Evolutionary conservation across 1,284 basidiomycete genomes (phyloP).

Genomic region (Cryptococcus sp.): DNA sequence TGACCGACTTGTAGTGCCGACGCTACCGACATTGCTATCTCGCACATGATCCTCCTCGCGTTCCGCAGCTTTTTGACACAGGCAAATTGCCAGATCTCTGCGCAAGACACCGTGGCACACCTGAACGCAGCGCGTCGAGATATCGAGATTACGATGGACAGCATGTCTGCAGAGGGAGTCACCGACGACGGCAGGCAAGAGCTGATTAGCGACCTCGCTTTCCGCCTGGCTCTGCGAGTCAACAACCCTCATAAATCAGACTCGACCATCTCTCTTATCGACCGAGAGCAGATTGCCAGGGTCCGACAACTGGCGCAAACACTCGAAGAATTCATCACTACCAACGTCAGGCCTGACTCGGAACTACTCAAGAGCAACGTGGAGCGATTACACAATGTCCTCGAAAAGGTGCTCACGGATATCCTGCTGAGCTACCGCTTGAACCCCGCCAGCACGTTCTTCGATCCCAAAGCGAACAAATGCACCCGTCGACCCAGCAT

Average conservation of each 20-base stretch:
- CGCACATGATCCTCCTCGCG: conserved; percentile 78
- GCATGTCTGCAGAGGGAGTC: not conserved
- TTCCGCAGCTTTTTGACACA: conserved; percentile 57
- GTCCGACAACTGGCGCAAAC: conserved; percentile 6
- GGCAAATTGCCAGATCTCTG: conserved; percentile 2
- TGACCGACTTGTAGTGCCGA: conserved; percentile 61
- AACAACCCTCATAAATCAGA: not conserved
- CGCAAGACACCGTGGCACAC: not conserved
- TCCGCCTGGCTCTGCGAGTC: conserved; percentile 15
- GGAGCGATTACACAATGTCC: not conserved
- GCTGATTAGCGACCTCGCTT: conserved; percentile 15
- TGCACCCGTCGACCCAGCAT: conserved; percentile 4
- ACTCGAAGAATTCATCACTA: conserved; percentile 11
- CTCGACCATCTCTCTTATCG: not conserved
- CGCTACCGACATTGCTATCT: conserved; percentile 69
- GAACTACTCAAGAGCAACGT: conserved; percentile 3
- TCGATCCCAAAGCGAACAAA: conserved; percentile 11
- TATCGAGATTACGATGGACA: conserved; percentile 12
- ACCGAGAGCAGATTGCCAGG: not conserved
- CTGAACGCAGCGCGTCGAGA: conserved; percentile 7
- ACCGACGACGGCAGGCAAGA: not conserved
- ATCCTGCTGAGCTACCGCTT: conserved; percentile 16
- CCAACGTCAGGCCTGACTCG: conserved; percentile 13
- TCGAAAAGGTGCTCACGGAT: conserved; percentile 12
- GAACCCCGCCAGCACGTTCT: conserved; percentile 17